Conservation (phyloP, 495 filamentous ascomycete genomes). For the Aspergillus cavernicola region DNA sequence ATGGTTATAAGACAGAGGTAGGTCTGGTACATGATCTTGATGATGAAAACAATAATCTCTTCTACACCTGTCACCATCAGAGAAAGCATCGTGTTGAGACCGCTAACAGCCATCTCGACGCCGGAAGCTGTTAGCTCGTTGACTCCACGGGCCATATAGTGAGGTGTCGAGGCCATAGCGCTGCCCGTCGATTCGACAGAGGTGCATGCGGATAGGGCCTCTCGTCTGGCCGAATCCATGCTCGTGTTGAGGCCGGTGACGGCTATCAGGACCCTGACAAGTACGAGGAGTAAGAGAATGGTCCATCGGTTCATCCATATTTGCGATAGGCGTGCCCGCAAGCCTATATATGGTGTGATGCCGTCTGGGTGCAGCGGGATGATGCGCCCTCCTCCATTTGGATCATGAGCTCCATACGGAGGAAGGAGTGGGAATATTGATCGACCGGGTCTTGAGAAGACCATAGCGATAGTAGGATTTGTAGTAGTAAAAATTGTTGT, state of each 20-base stretch:
- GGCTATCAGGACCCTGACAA: slow-evolving; percentile 75
- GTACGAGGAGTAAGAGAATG: slow-evolving; percentile 77
- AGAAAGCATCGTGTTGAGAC: slow-evolving; percentile 67
- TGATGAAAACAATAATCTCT: slow-evolving; percentile 81
- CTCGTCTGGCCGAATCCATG: slow-evolving; percentile 66
- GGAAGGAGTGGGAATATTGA: slow-evolving; percentile 43
- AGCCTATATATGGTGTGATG: slow-evolving; percentile 89
- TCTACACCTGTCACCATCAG: slow-evolving; percentile 80
- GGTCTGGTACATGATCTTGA: slow-evolving; percentile 83
- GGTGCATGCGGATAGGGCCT: slow-evolving; percentile 85
- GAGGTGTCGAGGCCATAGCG: slow-evolving; percentile 94
- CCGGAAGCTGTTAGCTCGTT: slow-evolving; percentile 78
- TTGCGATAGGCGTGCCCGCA: slow-evolving; percentile 86
- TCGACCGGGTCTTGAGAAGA: slow-evolving; percentile 29
- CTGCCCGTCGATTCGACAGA: slow-evolving; percentile 92
- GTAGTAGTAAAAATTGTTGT: background rate
- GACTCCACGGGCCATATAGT: slow-evolving; percentile 83
- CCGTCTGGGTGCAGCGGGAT: slow-evolving; percentile 61
- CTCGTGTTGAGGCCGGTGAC: slow-evolving; percentile 64
- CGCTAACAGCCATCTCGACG: slow-evolving; percentile 73
- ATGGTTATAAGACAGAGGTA: slow-evolving; percentile 84
- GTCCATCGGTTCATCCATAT: slow-evolving; percentile 98
- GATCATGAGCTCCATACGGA: slow-evolving; percentile 42
- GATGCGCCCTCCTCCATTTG: slow-evolving; percentile 27
- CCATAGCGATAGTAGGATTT: slow-evolving; percentile 19